Base-by-base conservation (phyloP, 768 basidiomycete species). In the Termitomyces sp. region DNA sequence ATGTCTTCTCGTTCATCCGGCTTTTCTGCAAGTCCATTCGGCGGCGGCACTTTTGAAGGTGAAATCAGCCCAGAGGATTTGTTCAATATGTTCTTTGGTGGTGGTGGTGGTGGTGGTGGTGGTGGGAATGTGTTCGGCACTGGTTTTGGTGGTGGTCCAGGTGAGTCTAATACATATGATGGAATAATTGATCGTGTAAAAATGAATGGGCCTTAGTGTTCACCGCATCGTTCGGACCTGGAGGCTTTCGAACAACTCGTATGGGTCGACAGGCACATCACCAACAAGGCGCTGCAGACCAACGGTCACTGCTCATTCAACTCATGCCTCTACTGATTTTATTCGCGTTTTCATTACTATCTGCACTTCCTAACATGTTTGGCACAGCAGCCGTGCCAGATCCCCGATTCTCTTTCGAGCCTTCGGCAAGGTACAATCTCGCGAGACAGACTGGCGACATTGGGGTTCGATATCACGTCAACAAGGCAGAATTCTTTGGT, bases 11-110 rank as follows among this genome's bases (percentile, higher is more conserved):
- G 77, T 45, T 70, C 82, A 49, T 70, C 84, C 29, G 79, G 81
- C 12, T 88, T 85, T 72, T 75, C 79, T 20, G 65, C 79, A 32
- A 77, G 72, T 50, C 75, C 79, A 14, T 89, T 87, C 60, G 76
- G 77, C 31, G 77, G 80, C 17, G 76, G 78, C 7, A 54, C 81
- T 1, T 92, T 89, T 68, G 90, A 92, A 12, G 86, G 86, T 58
- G 96, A 98, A 75, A 79, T 98, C 66, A 95, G 91, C 60, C 95
- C 96, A 5, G 96, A 98, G 75, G 96, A 98, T 61, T 71, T 98
- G 59, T 98, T 98, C 79, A 96, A 98, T 71, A 95, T 96, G 91
- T 97, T 98, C 84, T 98, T 98, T 72, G 94, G 94, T n/a, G 89
- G 94, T 17, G 90, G 90, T 29, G 81, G 82, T 1, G 82, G 79